Base-by-base conservation (phyloP, 352 stramenopile genomes). In the Pythium biforme region DNA sequence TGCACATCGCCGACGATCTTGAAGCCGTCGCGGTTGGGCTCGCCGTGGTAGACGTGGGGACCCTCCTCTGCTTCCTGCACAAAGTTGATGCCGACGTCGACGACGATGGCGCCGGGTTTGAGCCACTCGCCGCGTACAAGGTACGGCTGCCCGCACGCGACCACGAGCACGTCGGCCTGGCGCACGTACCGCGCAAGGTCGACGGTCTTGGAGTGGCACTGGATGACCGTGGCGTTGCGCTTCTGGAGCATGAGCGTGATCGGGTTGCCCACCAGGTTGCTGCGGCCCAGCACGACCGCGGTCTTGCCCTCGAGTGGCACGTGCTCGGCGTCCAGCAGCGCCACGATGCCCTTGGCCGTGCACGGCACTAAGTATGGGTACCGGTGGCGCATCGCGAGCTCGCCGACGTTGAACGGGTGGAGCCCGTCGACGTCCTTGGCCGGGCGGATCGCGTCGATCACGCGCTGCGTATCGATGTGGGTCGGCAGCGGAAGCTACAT, bases 71-170 rank as follows among this genome's bases (percentile, higher is more conserved):
- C 43, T 39, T 93, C 84, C 12, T 95, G 85, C 3, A 99, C 91
- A 62, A 94, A 97, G 69, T 99, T 99, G 73, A 99, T 99, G 9
- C 98, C 98, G 17, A 99, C 97, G 77, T 99, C 97, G 66, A 99
- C 95, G 8, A 99, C 97, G 6, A 97, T 89, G 14, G 92, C 94
- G 19, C 97, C 97, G 14, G 92, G 83, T 71, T 99, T 99, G 34
- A 99, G 72, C 97, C 97, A 99, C 40, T 92, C 79, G 15, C 82
- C 90, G 23, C 91, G 93, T 15, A 99, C 92, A 48, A 99, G 79
- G 48, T 99, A 89, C 0, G 97, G 90, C 59, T 94, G 78, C 34
- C 98, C 97, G 52, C 98, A 97, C 5, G 97, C 97, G 2, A 94
- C 97, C 17, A 99, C 78, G 6, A 99, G 88, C 54, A 99, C 96